Percentiles rank a stretch among this genome's conserved stretches.
phyloP scores from a whole-genome alignment of 164 flowering plant species.

The Magnolia changhungtana region DNA sequence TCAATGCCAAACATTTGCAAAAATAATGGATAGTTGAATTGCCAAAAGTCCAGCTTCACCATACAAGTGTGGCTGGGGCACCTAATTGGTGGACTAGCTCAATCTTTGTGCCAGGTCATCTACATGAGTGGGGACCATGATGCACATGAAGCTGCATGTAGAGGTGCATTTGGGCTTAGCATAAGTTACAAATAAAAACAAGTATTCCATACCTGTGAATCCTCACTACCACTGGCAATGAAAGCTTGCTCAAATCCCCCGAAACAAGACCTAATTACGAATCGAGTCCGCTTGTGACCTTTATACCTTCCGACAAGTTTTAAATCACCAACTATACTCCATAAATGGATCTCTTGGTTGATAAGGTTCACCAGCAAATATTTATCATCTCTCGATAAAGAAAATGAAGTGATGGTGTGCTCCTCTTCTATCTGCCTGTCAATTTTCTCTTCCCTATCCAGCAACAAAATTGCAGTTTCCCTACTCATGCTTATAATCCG shows the following conservation, averaged over 20 bases:
- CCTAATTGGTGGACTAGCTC: neutral
- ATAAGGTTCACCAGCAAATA: constrained; percentile 63
- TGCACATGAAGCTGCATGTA: neutral
- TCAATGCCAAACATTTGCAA: neutral
- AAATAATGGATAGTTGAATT: neutral
- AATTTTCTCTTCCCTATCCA: constrained; percentile 49
- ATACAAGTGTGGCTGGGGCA: neutral
- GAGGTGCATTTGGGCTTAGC: no score
- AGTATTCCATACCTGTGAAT: constrained; percentile 59
- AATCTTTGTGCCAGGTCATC: no score
- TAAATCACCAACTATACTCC: constrained; percentile 56
- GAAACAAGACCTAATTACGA: constrained; percentile 74
- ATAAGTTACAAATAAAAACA: no score
- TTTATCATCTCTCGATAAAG: constrained; percentile 53
- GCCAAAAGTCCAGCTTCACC: neutral
- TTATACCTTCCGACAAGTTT: constrained; percentile 50
- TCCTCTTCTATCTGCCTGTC: constrained; percentile 60
- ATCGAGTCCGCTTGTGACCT: constrained; percentile 72
- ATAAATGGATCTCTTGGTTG: constrained; percentile 77
- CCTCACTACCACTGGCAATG: constrained; percentile 91
- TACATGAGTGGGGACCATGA: no score
- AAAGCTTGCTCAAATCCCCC: constrained; percentile 76
- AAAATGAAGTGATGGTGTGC: constrained; percentile 59
- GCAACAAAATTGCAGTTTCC: constrained; percentile 45
- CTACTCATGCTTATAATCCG: constrained; percentile 56